Evolutionary conservation across 108 stramenopile genomes (phyloP), one percentile per base, ranked within the genome.

Genomic region (Cyclotella choctawhatcheeana): DNA sequence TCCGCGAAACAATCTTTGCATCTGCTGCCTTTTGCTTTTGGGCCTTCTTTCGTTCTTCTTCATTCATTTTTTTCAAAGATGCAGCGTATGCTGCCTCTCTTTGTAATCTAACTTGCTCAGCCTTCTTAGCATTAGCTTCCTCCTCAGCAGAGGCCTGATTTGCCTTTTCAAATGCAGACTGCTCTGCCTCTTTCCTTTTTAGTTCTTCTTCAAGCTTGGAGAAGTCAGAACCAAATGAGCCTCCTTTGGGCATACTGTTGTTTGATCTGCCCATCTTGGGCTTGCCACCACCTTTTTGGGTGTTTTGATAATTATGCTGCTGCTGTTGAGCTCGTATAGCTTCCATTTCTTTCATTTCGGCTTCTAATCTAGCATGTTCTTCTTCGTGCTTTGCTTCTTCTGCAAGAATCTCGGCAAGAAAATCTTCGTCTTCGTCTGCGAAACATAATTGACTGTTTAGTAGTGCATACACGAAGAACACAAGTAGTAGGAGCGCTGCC

Each of bases 31-130:
- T 90, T 71, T 89, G 84, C 59, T 66, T 27, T 25, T 47, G 56
- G 18, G 74, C 73, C 37, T 69, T 76, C 51, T 85, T 86, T 20
- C 60, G 69, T 56, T 94, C 84, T 37, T 91, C 79, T 24, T 87
- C 82, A 51, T 87, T 82, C 88, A 94, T 86, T 26, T 77, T 76
- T 54, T 82, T 60, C 34, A 94, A 35, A 35, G 88, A 86, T 30
- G 79, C 76, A 76, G 90, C 76, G 72, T 88, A 94, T 48, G 68
- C 58, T 33, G 83, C 83, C 59, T 94, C 90, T 31, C 90, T 63
- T 62, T 88, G 73, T 0, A 59, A 14, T 33, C 81, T 61, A 21
- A 66, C 54, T 43, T 58, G 44, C 45, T 82, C 76, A 32, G 74
- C 79, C n/a, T 56, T 56, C 21, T 44, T 35, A 17, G 60, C 47